Evolutionary conservation across 2,329 filamentous ascomycete genomes (phyloP), one percentile per base, ranked within the genome.

Genomic region (Teratosphaeria pseudoeucalypti): DNA sequence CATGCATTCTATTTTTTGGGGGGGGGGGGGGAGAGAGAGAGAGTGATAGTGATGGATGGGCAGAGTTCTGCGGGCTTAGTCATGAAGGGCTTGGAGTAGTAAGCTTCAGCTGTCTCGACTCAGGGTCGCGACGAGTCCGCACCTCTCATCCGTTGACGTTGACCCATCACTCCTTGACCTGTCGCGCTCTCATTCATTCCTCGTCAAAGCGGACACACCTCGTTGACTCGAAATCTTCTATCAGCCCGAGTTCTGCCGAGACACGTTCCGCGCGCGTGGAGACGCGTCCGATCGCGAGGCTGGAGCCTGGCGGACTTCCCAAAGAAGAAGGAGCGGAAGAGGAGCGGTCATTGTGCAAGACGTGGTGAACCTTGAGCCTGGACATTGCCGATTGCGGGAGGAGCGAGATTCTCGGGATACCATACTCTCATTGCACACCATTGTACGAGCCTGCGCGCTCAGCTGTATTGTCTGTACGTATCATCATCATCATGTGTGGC

Each of bases 1-100:
- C 67, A 70, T 69, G 56, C 63, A 66, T 63, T 61, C 65, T 29
- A 52, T 29, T 57, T 29, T 57, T 39, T n/a, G 11, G 9, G 43
- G 23, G 16, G 19, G 7, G n/a, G 11, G 2, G 43, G 23, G 16
- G 43, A 6, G 2, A 23, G 43, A 6, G 2, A 23, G 37, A 5
- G 29, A 32, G 3, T 32, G 29, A 49, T n/a, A 4, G 9, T 49
- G 43, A 49, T 26, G n/a, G 16, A 10, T 14, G 16, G 16, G n/a
- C 43, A n/a, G 43, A 49, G 43, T 49, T 49, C 6, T 49, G 43
- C 19, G 43, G 43, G 43, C 16, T 49, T 49, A 49, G 43, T 49
- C 43, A 49, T 49, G 43, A n/a, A 6, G 16, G 29, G 37, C 37
- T 43, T 43, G 37, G 37, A 43, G 11, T 43, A 2, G 37, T 32